Evolutionary conservation across 1,284 basidiomycete genomes (phyloP).

Genomic region (Grifola frondosa): DNA sequence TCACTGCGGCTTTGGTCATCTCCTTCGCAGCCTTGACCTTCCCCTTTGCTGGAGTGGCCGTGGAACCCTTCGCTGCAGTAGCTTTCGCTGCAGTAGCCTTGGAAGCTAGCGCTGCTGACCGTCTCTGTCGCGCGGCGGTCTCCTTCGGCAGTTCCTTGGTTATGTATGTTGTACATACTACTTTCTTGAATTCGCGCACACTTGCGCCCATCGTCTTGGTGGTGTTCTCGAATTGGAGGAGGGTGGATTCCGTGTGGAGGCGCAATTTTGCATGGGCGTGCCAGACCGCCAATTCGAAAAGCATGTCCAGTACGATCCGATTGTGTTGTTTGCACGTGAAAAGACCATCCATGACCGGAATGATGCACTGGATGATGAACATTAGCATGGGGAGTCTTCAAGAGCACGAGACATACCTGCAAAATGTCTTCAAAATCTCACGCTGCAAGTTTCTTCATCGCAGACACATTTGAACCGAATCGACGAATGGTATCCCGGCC

Average conservation of each 20-base stretch:
- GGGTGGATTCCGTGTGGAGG: slow-evolving; percentile 26
- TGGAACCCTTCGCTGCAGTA: no score
- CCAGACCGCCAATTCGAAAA: slow-evolving; percentile 21
- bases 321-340: slow-evolving; percentile 10
- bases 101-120: not conserved
- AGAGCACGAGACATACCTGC: slow-evolving; percentile 12
- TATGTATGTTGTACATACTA: slow-evolving; percentile 16
- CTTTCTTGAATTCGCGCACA: slow-evolving; percentile 18
- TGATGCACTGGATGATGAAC: slow-evolving; percentile 23
- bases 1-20: no score
- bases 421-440: slow-evolving; percentile 33
- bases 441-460: slow-evolving; percentile 30
- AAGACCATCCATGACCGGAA: slow-evolving; percentile 29
- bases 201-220: slow-evolving; percentile 21
- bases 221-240: slow-evolving; percentile 12
- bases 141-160: slow-evolving; percentile 29
- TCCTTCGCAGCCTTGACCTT: no score
- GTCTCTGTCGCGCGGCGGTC: slow-evolving; percentile 9
- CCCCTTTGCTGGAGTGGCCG: no score
- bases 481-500: slow-evolving; percentile 22
- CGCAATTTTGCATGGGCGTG: slow-evolving; percentile 32
- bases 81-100: no score
- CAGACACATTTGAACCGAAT: slow-evolving; percentile 20
- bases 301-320: slow-evolving; percentile 4
- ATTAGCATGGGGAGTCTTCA: slow-evolving; percentile 9